Percentiles rank a stretch among this genome's conserved stretches.
These are phyloP conservation scores for Cerrena zonata DNA, from an alignment of 1,284 basidiomycete species.

Conservation along the genomic window DNA sequence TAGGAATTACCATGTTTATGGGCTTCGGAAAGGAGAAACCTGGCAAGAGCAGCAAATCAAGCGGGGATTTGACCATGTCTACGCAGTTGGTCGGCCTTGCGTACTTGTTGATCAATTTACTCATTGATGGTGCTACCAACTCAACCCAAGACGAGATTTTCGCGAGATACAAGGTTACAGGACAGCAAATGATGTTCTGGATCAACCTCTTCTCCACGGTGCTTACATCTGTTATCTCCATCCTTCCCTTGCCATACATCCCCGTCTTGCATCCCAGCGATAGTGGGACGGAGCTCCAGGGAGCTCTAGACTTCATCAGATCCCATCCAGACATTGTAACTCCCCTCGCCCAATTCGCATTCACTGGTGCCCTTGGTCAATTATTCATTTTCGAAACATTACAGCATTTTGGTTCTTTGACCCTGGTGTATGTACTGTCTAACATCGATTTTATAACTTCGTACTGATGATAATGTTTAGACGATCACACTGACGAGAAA, in stretches of 20 bases:
- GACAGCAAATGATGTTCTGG: slow-evolving; percentile 99
- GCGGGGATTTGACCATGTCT: slow-evolving; percentile 37
- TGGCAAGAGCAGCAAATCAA: slow-evolving; percentile 28
- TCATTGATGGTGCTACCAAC: slow-evolving; percentile 91
- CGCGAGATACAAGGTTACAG: slow-evolving; percentile 67
- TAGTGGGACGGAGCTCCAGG: slow-evolving; percentile 59
- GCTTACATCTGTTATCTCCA: slow-evolving; percentile 59
- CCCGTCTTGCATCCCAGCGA: slow-evolving; percentile 66
- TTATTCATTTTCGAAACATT: slow-evolving; percentile 98
- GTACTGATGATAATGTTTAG: slow-evolving; percentile 23
- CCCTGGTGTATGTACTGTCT: slow-evolving; percentile 69
- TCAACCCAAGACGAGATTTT: slow-evolving; percentile 99
- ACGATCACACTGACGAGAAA: slow-evolving; percentile 96
- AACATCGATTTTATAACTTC: too few relatives aligned
- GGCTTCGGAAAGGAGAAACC: slow-evolving; percentile 63
- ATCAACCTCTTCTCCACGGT: slow-evolving; percentile 83
- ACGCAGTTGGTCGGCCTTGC: slow-evolving; percentile 59
- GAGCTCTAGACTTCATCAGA: slow-evolving; percentile 71
- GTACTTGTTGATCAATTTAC: slow-evolving; percentile 80
- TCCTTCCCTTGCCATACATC: slow-evolving; percentile 69
- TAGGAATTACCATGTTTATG: slow-evolving; percentile 95
- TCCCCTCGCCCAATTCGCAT: slow-evolving; percentile 80
- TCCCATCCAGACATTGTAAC: slow-evolving; percentile 74
- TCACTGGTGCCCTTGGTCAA: slow-evolving; percentile 91
- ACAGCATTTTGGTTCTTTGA: slow-evolving; percentile 91